Evolutionary conservation across 169 alveolate genomes (phyloP), one percentile per base, ranked within the genome.

Genomic region (Plasmodium blacklocki): DNA sequence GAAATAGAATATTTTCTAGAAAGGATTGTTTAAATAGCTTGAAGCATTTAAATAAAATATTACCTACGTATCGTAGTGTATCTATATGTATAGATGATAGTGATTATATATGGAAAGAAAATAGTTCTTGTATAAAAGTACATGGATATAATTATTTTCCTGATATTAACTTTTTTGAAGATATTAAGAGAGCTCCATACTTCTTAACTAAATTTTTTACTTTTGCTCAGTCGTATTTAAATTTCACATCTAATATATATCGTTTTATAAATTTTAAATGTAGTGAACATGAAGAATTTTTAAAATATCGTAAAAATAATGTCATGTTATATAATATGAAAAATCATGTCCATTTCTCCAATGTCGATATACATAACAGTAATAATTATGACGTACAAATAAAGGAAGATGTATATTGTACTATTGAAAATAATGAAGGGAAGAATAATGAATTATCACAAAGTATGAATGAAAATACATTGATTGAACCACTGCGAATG

Each of bases 1-100:
- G 93, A 5, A 70, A 67, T 70, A 75, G 96, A 59, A 58, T 93
- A 54, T 93, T 92, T 91, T 87, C 91, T 88, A 66, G 93, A 73
- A 88, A 73, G 90, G 97, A 91, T 89, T 50, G 92, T 49, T 64
- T 54, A 62, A 71, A 73, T 71, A 62, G 60, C 60, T 58, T 78
- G 49, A 78, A 78, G 50, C 89, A 78, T 58, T 47, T 78, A 59
- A 64, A 78, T 52, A 56, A 76, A 50, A 78, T 78, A 29, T 50
- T 78, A 3, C 89, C 89, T 1, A 78, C 89, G 0, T 78, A 78
- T 78, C 89, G 89, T 15, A 78, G 89, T 78, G 47, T 78, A 1
- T 78, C 89, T 15, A 56, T 78, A 0, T 78, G 89, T 66, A 54
- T 78, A 64, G 89, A 78, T 39, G 89, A 78, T 50, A 78, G 89